phyloP scores from a whole-genome alignment of 2,329 filamentous ascomycete genomes.

The Coniochaeta ligniaria region DNA sequence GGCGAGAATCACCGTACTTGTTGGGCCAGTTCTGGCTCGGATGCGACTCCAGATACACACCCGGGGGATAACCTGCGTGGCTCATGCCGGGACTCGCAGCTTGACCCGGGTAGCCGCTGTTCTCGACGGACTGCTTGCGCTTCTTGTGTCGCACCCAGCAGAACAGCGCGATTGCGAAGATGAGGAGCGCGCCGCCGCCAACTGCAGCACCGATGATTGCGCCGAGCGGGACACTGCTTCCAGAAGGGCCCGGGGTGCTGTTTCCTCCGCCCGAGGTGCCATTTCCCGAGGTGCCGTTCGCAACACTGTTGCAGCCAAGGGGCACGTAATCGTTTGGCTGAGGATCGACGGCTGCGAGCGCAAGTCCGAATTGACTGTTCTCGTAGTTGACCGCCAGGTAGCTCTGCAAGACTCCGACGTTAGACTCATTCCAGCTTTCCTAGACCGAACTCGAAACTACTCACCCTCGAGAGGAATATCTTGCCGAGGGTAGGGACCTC shows the following conservation, averaged over 20 bases:
- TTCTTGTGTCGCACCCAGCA: conserved; percentile 1
- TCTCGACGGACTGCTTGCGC: background rate
- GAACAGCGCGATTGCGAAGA: background rate
- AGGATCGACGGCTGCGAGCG: conserved; percentile 1
- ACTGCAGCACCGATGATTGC: background rate
- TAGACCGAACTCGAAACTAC: background rate
- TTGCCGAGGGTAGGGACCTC: conserved; percentile 6
- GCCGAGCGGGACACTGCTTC: background rate
- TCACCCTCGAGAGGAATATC: conserved; percentile 6
- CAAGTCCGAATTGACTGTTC: conserved; percentile 3
- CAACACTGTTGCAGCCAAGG: background rate
- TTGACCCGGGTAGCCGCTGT: background rate
- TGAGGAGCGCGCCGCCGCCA: background rate
- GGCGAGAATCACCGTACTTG: background rate
- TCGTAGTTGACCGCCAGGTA: conserved; percentile 6
- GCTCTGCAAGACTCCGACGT: background rate
- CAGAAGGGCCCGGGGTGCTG: background rate
- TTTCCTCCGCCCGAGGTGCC: background rate
- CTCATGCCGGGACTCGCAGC: background rate
- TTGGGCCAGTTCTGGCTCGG: background rate
- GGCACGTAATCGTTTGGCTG: conserved; percentile 2
- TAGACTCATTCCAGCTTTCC: background rate
- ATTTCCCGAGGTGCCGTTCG: background rate
- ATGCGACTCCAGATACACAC: background rate
- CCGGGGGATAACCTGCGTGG: background rate